Conservation (phyloP, 1,139 yeast species). For the Wickerhamomyces sp. region DNA sequence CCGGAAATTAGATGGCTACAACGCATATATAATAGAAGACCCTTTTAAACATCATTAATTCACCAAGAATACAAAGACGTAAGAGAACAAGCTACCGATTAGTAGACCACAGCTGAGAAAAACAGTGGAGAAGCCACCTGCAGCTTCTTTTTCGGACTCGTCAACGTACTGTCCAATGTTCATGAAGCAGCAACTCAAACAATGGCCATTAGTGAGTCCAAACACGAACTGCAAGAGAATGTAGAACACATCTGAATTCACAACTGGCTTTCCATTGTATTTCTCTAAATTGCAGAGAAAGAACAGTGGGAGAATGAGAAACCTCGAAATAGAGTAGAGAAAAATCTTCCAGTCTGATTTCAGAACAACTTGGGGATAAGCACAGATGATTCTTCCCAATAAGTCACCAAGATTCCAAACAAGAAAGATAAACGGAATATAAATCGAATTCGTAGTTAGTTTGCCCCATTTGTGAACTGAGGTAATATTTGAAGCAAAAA, state of each 20-base stretch:
- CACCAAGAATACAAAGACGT: slow-evolving; percentile 44
- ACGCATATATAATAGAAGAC: no score
- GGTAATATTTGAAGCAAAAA: slow-evolving; percentile 72
- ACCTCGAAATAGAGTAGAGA: slow-evolving; percentile 48
- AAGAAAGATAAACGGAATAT: slow-evolving; percentile 72
- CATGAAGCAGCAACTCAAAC: slow-evolving; percentile 80
- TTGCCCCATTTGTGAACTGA: slow-evolving; percentile 39
- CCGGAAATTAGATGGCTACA: no score
- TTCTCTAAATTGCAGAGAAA: slow-evolving; percentile 61
- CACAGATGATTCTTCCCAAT: slow-evolving; percentile 68
- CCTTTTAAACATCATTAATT: background rate
- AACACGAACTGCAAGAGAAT: slow-evolving; percentile 65
- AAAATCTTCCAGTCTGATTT: slow-evolving; percentile 40
- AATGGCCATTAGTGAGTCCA: slow-evolving; percentile 86
- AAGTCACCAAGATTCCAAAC: slow-evolving; percentile 91
- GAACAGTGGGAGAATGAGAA: slow-evolving; percentile 58
- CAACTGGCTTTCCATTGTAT: slow-evolving; percentile 26
- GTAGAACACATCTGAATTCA: slow-evolving; percentile 64
- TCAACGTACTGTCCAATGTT: slow-evolving; percentile 55
- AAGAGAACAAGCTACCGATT: slow-evolving; percentile 71
- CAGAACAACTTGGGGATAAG: slow-evolving; percentile 41
- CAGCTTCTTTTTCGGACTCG: slow-evolving; percentile 78
- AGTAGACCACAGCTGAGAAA: slow-evolving; percentile 74
- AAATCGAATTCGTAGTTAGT: slow-evolving; percentile 37
- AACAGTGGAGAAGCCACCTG: slow-evolving; percentile 87